These are phyloP conservation scores for Spongiforma sp. DNA, from an alignment of 1,284 basidiomycete genomes.

Conservation along the genomic window DNA sequence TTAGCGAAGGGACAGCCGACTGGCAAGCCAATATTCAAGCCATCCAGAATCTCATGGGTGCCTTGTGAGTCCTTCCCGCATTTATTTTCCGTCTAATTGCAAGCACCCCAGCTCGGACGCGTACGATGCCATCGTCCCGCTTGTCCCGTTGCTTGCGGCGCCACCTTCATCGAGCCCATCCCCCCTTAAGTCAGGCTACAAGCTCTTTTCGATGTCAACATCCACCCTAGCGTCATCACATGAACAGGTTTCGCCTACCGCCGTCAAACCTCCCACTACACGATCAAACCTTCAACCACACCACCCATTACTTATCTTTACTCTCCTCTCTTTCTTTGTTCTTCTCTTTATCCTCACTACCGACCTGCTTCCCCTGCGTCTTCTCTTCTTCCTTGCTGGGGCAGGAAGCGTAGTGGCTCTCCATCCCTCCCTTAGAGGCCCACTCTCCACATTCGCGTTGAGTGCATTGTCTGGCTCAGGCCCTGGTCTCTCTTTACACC, in stretches of 20 bases:
- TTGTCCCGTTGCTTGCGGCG: constrained; percentile 1
- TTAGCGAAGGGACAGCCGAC: constrained; percentile 61
- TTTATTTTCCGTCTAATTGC: constrained; percentile 1
- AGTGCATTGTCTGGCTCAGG: constrained; percentile 16
- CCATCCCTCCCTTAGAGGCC: constrained; percentile 9
- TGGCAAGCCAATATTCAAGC: constrained; percentile 82
- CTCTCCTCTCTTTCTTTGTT: constrained; percentile 49
- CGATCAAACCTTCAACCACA: constrained; percentile 27
- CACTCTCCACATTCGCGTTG: constrained; percentile 4
- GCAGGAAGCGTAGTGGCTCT: constrained; percentile 49
- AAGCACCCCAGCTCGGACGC: constrained; percentile 50
- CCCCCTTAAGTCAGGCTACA: not conserved
- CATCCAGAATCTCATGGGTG: constrained; percentile 84
- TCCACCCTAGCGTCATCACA: not conserved
- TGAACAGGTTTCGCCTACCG: not conserved
- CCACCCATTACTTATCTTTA: constrained; percentile 47
- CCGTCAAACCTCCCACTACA: not conserved
- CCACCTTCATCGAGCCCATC: not conserved
- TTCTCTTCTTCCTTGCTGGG: constrained; percentile 60
- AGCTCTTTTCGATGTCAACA: not conserved
- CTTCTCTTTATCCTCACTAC: constrained; percentile 52
- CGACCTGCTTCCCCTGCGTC: constrained; percentile 60
- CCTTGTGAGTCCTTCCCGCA: constrained; percentile 51
- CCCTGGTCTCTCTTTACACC: constrained; percentile 24
- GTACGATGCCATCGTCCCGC: constrained; percentile 39